Conservation (phyloP, 352 stramenopile species). For the Phytophthora niederhauseri region DNA sequence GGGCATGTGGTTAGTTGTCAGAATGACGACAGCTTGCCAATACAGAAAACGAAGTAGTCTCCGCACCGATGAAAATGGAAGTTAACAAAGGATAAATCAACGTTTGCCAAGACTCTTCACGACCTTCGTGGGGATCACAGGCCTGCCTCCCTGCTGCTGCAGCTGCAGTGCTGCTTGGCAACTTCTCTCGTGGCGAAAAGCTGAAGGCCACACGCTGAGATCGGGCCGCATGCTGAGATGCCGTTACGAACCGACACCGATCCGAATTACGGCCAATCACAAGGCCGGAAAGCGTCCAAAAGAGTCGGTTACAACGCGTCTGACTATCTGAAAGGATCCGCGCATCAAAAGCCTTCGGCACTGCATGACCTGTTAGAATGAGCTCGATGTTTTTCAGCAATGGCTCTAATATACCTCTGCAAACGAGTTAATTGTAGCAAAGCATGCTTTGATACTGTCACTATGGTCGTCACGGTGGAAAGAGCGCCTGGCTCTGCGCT, state of each 20-base stretch:
- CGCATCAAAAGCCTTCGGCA: conserved; percentile 11
- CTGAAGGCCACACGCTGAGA: conserved; percentile 4
- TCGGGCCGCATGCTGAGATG: conserved; percentile 1
- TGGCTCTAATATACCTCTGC: not conserved
- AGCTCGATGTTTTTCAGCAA: not conserved
- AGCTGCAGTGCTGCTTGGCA: not conserved
- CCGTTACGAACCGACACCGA: conserved; percentile 7
- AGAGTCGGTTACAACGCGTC: conserved; percentile 23
- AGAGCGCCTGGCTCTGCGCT: conserved; percentile 3
- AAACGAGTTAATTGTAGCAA: not conserved
- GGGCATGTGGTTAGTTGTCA: not conserved
- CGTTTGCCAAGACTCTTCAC: not conserved
- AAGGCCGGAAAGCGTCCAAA: conserved; percentile 9
- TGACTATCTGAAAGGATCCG: conserved; percentile 34
- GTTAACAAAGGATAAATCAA: not conserved
- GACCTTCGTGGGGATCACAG: not conserved
- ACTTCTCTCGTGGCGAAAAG: conserved; percentile 2
- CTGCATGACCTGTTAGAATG: not conserved
- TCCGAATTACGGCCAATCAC: conserved; percentile 7
- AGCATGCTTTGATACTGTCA: not conserved
- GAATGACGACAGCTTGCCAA: not conserved
- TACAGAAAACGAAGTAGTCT: not conserved
- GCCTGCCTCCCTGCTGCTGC: not conserved
- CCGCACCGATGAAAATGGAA: not conserved
- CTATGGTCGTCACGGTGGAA: not conserved